Conservation (phyloP, 2,329 filamentous ascomycete species). For the Cercospora brassicicola region DNA sequence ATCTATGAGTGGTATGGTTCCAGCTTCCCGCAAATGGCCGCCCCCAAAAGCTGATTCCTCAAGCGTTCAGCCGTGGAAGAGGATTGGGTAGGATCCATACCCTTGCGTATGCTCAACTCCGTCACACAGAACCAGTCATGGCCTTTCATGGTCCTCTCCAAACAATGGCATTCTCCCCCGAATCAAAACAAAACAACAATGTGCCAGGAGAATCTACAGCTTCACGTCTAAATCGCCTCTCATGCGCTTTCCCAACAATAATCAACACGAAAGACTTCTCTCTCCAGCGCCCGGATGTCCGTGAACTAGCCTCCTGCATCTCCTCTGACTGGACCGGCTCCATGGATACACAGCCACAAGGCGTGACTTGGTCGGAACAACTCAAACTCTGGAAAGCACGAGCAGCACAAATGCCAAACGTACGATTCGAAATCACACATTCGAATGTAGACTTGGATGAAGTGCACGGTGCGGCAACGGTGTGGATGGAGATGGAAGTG, state of each 20-base stretch:
- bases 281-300: not conserved
- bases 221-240: slow-evolving; percentile 2
- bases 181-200: not conserved
- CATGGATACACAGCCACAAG: slow-evolving; percentile 15
- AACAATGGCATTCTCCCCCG: not conserved
- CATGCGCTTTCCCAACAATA: slow-evolving; percentile 5
- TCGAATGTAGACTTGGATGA: slow-evolving; percentile 9
- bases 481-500: slow-evolving; percentile 16
- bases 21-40: not conserved
- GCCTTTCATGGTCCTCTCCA: not conserved
- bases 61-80: not conserved
- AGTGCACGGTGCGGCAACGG: slow-evolving; percentile 2
- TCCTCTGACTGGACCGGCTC: slow-evolving; percentile 6
- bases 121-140: not conserved
- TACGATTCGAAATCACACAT: slow-evolving; percentile 6
- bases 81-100: not conserved
- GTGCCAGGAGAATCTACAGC: not conserved
- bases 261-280: slow-evolving; percentile 2
- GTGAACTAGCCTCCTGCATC: slow-evolving; percentile 5
- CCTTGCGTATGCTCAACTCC: not conserved
- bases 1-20: not conserved
- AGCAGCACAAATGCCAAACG: not conserved
- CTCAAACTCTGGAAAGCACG: slow-evolving; percentile 3
- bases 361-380: slow-evolving; percentile 3
- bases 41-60: not conserved